Conservation (phyloP, 108 stramenopile species). For the Nannochloropsis granulata region DNA sequence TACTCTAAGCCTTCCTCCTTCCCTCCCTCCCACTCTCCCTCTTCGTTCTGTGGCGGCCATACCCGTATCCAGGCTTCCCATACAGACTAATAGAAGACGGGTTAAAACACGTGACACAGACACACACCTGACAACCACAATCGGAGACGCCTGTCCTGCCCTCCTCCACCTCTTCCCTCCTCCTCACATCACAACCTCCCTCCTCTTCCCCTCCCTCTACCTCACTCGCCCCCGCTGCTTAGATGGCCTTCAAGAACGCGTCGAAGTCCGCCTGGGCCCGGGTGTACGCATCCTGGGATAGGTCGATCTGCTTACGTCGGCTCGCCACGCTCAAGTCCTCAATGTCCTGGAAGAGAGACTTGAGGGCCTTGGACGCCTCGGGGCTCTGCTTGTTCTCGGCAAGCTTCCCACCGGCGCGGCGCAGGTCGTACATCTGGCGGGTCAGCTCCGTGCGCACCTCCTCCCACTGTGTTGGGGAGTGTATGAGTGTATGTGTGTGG, state of each 20-base stretch:
- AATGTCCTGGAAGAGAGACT: not conserved
- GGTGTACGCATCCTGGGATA: not conserved
- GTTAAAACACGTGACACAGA: too few species aligned
- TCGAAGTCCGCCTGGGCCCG: not conserved
- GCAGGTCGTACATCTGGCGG: not conserved
- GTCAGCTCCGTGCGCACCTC: not conserved
- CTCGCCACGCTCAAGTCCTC: not conserved
- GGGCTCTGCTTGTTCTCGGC: not conserved
- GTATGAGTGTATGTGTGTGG: too few species aligned
- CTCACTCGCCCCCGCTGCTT: not conserved
- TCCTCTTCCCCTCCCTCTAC: too few species aligned
- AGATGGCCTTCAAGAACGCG: not conserved
- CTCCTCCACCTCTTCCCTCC: too few species aligned
- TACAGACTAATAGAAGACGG: too few species aligned
- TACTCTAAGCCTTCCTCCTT: too few species aligned
- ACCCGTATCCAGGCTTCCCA: too few species aligned
- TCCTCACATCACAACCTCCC: too few species aligned
- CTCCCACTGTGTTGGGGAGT: not conserved
- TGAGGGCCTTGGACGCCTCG: not conserved
- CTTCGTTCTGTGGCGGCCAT: too few species aligned
- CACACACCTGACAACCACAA: too few species aligned
- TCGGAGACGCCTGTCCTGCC: too few species aligned
- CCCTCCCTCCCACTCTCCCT: too few species aligned
- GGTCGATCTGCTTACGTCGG: not conserved
- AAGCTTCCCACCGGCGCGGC: not conserved